Evolutionary conservation across 1,284 basidiomycete genomes (phyloP), one percentile per base, ranked within the genome.

Genomic region (Fomitopsis betulina): DNA sequence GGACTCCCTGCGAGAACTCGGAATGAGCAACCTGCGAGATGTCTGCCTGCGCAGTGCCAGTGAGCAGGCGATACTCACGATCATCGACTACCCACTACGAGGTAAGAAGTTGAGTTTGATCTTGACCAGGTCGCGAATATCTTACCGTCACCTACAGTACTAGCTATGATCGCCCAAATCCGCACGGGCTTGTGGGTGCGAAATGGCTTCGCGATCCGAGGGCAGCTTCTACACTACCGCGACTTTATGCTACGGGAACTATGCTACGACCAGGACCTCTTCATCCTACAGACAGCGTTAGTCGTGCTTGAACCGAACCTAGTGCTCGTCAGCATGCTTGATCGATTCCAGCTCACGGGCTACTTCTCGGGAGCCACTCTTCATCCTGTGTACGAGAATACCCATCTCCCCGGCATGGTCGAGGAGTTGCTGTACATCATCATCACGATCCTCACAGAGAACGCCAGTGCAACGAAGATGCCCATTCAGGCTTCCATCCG

Each of bases 251-350:
- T 98, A 56, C 89, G 96, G 30, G 97, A 98, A 72, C 83, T 94
- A 10, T 98, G 96, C 70, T 96, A 96, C 71, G 96, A 99, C 72
- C 95, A 98, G 71, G 96, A 99, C 65, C 79, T 99, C 30, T 97
- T 90, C 79, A 84, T 98, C 59, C 79, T 99, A 5, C 96, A 98
- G 75, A 84, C 88, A 0, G 88, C 88, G 0, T 82, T 98, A 50
- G 81, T 92, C 65, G 78, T 91, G 42, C 78, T 95, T 49, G 88
- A 94, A 58, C 92, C 93, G 2, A 84, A 91, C 63, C 81, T 85
- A 30, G 86, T 97, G 63, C 78, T 98, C 59, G 86, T 93, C 62
- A 87, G 89, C 61, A 85, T 98, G 67, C 85, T 98, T 52, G 94
- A 98, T 68, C 89, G 96, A 9, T 99, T 96, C 73, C 87, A 87